Evolutionary conservation across 2,329 filamentous ascomycete genomes (phyloP).

Genomic region (Cercospora beticola): DNA sequence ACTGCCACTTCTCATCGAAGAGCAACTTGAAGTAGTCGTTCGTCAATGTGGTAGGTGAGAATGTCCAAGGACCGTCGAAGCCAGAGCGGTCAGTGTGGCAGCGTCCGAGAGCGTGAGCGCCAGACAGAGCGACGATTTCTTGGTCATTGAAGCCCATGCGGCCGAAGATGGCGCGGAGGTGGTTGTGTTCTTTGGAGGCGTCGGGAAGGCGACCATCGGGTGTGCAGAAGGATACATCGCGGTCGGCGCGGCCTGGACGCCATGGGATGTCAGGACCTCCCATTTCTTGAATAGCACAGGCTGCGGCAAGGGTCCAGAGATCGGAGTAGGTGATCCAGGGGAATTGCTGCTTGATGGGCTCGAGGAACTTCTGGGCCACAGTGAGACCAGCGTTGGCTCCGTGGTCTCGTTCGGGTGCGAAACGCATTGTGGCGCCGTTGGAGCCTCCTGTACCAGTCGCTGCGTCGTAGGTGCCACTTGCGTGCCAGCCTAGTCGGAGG

Average conservation of each 20-base stretch:
- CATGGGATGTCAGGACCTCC: constrained; percentile 83
- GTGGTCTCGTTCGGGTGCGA: constrained; percentile 82
- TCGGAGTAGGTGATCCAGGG: constrained; percentile 97
- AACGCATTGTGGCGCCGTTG: constrained; percentile 97
- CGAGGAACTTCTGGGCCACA: constrained; percentile 84
- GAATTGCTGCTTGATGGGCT: constrained; percentile 85
- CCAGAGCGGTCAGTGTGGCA: constrained; percentile 88
- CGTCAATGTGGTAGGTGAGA: constrained; percentile 84
- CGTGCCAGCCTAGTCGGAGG: constrained; percentile 89
- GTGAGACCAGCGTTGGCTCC: constrained; percentile 91
- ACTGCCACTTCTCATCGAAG: constrained; percentile 87
- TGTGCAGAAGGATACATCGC: constrained; percentile 79
- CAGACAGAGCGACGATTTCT: constrained; percentile 87
- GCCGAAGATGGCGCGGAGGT: constrained; percentile 88
- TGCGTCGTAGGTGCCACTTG: constrained; percentile 87
- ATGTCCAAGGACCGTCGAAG: constrained; percentile 87
- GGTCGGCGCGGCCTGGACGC: constrained; percentile 81
- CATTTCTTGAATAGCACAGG: constrained; percentile 91
- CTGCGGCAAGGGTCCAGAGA: constrained; percentile 88
- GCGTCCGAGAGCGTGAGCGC: constrained; percentile 83
- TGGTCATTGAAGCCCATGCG: constrained; percentile 98
- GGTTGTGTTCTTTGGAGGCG: constrained; percentile 71
- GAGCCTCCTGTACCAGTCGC: constrained; percentile 84
- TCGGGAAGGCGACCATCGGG: constrained; percentile 91
- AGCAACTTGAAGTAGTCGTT: constrained; percentile 94